These are phyloP conservation scores for Skeletonema potamos DNA, from an alignment of 108 stramenopile genomes.

Conservation along the genomic window DNA sequence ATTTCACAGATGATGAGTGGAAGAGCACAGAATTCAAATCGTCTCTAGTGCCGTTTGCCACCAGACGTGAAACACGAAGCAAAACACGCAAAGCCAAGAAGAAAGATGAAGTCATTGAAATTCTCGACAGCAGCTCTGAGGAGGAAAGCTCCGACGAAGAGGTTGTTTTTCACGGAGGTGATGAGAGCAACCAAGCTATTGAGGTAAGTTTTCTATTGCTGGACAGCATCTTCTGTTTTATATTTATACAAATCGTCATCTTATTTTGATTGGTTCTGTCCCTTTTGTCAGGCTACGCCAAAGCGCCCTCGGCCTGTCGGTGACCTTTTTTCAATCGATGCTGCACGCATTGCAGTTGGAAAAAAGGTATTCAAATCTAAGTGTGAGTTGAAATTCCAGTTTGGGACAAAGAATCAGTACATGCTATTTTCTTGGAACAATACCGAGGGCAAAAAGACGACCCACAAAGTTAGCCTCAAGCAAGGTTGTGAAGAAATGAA, in stretches of 20 bases:
- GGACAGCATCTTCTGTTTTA: background rate
- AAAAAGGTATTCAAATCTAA: conserved; percentile 40
- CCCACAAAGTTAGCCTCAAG: conserved; percentile 15
- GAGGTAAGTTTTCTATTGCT: background rate
- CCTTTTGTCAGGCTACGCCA: background rate
- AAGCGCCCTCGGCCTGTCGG: conserved; percentile 5
- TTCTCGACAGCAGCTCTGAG: background rate
- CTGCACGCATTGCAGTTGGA: conserved; percentile 57
- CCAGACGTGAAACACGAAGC: background rate
- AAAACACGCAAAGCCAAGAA: background rate
- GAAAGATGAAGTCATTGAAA: background rate
- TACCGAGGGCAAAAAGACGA: background rate
- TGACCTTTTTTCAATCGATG: conserved; percentile 33
- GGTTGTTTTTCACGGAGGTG: background rate
- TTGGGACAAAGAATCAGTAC: conserved; percentile 27
- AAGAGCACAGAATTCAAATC: background rate
- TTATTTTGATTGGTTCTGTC: background rate
- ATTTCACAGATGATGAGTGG: background rate
- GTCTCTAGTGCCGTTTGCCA: background rate
- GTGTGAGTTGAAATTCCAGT: conserved; percentile 41
- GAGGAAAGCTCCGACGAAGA: background rate
- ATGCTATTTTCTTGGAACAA: conserved; percentile 22
- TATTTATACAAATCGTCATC: background rate
- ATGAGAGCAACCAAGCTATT: background rate
- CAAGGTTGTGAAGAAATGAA: conserved; percentile 34